These are phyloP conservation scores for Lachancea kluyveri DNA, from an alignment of 805 yeast species.

Conservation along the genomic window DNA sequence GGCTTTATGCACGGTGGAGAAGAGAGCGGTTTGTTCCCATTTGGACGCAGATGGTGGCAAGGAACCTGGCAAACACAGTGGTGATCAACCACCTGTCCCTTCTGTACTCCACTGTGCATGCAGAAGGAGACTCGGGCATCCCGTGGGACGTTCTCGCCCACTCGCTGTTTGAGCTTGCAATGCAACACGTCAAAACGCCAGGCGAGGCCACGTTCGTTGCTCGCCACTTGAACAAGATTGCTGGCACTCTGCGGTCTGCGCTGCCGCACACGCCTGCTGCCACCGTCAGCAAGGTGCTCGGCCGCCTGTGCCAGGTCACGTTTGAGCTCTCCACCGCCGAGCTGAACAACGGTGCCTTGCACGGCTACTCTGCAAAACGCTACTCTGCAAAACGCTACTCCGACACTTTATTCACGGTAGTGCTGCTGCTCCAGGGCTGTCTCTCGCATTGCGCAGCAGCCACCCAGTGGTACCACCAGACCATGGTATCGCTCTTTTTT, in stretches of 20 bases:
- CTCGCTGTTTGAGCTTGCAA: slow-evolving; percentile 11
- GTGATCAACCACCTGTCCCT: slow-evolving; percentile 4
- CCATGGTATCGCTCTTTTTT: slow-evolving; percentile 14
- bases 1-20: slow-evolving; percentile 19
- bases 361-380: slow-evolving; percentile 9
- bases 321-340: slow-evolving; percentile 14
- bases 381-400: slow-evolving; percentile 16
- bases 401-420: slow-evolving; percentile 16
- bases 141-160: slow-evolving; percentile 15
- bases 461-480: slow-evolving; percentile 11
- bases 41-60: slow-evolving; percentile 9
- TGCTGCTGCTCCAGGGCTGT: slow-evolving; percentile 12
- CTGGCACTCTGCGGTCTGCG: slow-evolving; percentile 16
- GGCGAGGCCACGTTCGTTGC: slow-evolving; percentile 6
- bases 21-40: slow-evolving; percentile 17
- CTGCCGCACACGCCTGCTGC: slow-evolving; percentile 6
- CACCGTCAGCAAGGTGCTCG: slow-evolving; percentile 5
- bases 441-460: not conserved
- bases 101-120: slow-evolving; percentile 10
- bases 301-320: slow-evolving; percentile 9
- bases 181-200: slow-evolving; percentile 8
- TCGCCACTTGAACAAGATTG: slow-evolving; percentile 17
- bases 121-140: slow-evolving; percentile 3
- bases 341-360: too few relatives aligned
- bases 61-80: not conserved